These are phyloP conservation scores for Geotrichum europaeum DNA, from an alignment of 1,139 yeast genomes.

Conservation along the genomic window DNA sequence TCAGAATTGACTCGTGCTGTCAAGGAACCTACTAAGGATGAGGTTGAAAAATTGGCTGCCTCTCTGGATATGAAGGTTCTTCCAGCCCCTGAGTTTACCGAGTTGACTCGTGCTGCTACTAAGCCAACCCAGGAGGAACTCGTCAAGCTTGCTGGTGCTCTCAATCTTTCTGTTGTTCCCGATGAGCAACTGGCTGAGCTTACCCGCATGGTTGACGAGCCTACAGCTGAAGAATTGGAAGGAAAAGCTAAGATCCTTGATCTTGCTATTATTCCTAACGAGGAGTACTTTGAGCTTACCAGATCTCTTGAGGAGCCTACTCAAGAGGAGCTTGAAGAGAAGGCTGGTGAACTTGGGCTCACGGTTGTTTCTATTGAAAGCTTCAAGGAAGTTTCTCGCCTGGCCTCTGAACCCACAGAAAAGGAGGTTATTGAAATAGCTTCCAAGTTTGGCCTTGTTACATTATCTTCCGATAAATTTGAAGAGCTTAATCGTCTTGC, in stretches of 20 bases:
- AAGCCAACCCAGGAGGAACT: slow-evolving; percentile 21
- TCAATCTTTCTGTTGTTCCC: slow-evolving; percentile 21
- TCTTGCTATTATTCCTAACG: slow-evolving; percentile 8
- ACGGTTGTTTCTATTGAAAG: slow-evolving; percentile 22
- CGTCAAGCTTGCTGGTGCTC: background rate
- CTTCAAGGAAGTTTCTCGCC: slow-evolving; percentile 13
- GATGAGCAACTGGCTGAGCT: slow-evolving; percentile 24
- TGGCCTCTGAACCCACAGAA: slow-evolving; percentile 23
- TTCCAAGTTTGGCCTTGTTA: slow-evolving; percentile 28
- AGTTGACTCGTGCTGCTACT: slow-evolving; percentile 14
- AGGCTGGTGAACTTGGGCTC: slow-evolving; percentile 33
- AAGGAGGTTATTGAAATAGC: slow-evolving; percentile 31
- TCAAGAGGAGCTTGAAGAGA: slow-evolving; percentile 28
- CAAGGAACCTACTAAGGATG: slow-evolving; percentile 20
- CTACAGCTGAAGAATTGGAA: slow-evolving; percentile 32
- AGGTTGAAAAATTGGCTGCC: slow-evolving; percentile 28
- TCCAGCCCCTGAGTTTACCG: slow-evolving; percentile 10
- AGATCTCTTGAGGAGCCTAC: slow-evolving; percentile 19
- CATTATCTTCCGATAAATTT: slow-evolving; percentile 27
- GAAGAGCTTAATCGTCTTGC: slow-evolving; percentile 16
- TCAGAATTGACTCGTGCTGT: slow-evolving; percentile 18
- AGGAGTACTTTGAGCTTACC: slow-evolving; percentile 10
- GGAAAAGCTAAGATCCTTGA: slow-evolving; percentile 1
- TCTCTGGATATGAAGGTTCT: slow-evolving; percentile 31
- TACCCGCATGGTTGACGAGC: slow-evolving; percentile 20